phyloP scores from a whole-genome alignment of 495 filamentous ascomycete genomes.

The Hypomontagnella submonticulosa region DNA sequence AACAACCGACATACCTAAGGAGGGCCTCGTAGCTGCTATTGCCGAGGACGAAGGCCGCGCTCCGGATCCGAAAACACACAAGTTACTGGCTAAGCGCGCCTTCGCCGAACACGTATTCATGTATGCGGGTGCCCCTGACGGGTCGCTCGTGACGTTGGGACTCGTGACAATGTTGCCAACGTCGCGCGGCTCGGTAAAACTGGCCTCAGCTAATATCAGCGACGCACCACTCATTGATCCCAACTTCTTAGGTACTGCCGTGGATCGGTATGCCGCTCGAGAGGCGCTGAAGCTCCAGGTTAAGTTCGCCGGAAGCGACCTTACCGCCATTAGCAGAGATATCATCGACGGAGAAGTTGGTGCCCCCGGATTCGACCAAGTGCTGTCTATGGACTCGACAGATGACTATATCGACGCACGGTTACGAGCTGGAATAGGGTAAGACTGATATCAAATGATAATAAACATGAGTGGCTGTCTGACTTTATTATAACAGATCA shows the following conservation, averaged over 20 bases:
- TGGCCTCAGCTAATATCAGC: not conserved
- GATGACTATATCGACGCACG: slow-evolving; percentile 49
- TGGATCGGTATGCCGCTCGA: not conserved
- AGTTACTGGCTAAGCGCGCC: not conserved
- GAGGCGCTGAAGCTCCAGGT: not conserved
- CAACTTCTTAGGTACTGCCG: not conserved
- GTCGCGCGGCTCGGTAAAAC: slow-evolving; percentile 3
- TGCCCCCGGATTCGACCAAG: slow-evolving; percentile 9
- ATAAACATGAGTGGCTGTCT: not conserved
- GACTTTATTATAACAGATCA: slow-evolving; percentile 7
- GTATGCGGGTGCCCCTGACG: not conserved
- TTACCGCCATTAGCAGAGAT: not conserved
- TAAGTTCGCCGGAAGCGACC: slow-evolving; percentile 2
- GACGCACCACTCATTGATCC: not conserved
- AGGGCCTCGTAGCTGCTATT: slow-evolving; percentile 26
- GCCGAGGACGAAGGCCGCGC: not conserved
- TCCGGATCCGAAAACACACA: not conserved
- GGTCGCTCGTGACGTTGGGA: not conserved
- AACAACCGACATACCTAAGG: slow-evolving; percentile 35
- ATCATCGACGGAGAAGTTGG: not conserved
- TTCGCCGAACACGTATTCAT: not conserved
- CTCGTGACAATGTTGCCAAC: not conserved
- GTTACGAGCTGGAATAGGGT: not conserved
- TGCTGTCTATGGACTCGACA: slow-evolving; percentile 27
- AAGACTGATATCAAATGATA: not conserved